Conservation (phyloP, 1,284 basidiomycete genomes). For the Moesziomyces sp. region DNA sequence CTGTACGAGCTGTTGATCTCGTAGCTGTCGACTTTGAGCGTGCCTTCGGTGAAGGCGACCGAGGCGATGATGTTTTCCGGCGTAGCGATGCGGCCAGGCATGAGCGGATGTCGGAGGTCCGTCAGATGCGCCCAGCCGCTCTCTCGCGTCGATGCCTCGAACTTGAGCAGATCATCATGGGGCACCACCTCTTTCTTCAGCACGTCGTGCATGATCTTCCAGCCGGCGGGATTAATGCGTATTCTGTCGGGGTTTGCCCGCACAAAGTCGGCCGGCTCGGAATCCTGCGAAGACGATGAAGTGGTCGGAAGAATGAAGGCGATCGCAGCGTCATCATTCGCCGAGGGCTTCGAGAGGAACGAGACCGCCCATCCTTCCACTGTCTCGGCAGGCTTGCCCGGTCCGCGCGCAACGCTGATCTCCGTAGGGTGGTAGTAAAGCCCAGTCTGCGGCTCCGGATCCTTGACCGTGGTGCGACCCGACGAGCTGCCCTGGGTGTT, state of each 20-base stretch:
- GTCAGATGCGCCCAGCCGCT: slow-evolving; percentile 64
- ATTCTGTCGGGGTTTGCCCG: slow-evolving; percentile 51
- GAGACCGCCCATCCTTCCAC: slow-evolving; percentile 51
- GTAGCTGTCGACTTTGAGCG: slow-evolving; percentile 54
- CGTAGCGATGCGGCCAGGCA: slow-evolving; percentile 61
- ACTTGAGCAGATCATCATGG: slow-evolving; percentile 54
- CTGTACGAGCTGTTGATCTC: slow-evolving; percentile 61
- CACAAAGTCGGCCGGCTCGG: slow-evolving; percentile 36
- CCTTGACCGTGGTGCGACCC: slow-evolving; percentile 29
- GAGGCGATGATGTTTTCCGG: slow-evolving; percentile 63
- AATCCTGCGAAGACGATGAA: slow-evolving; percentile 17
- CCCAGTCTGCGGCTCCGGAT: slow-evolving; percentile 45
- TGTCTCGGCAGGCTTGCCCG: slow-evolving; percentile 7
- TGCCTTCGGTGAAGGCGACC: slow-evolving; percentile 59
- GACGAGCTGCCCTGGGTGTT: background rate
- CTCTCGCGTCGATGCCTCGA: slow-evolving; percentile 57
- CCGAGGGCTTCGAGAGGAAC: slow-evolving; percentile 28
- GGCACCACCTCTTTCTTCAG: slow-evolving; percentile 54
- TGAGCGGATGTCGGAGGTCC: slow-evolving; percentile 57
- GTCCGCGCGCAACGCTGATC: slow-evolving; percentile 28
- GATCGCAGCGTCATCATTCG: slow-evolving; percentile 28
- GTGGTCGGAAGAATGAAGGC: slow-evolving; percentile 38
- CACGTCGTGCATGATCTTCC: slow-evolving; percentile 54
- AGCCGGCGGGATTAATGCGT: slow-evolving; percentile 53
- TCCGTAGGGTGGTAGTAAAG: slow-evolving; percentile 55